Evolutionary conservation across 1,284 basidiomycete species (phyloP).

Genomic region (Ceratobasidium sp.): DNA sequence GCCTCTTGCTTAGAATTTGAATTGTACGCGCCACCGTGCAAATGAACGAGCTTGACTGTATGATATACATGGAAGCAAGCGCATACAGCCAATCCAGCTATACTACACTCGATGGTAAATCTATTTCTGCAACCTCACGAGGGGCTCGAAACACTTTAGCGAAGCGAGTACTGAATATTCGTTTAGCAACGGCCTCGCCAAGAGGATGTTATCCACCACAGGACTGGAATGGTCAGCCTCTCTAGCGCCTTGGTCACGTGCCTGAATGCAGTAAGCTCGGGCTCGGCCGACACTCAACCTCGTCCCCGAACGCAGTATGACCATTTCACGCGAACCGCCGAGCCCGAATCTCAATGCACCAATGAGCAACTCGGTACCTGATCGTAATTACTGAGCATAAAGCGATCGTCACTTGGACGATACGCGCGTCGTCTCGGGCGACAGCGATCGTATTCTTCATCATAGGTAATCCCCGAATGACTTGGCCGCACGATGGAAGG

Average conservation of each 20-base stretch:
- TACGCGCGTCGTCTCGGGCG: constrained; percentile 21
- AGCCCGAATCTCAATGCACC: not conserved
- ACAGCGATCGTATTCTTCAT: not conserved
- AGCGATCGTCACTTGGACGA: not conserved
- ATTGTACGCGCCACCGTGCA: no score
- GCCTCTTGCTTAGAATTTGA: no score
- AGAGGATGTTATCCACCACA: no score
- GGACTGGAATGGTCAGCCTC: no score
- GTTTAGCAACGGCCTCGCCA: no score
- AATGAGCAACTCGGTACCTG: not conserved
- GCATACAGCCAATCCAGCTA: no score
- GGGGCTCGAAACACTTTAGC: no score
- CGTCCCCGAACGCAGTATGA: constrained; percentile 3
- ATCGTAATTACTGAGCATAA: not conserved
- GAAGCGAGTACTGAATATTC: no score
- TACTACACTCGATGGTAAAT: no score
- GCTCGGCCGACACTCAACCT: constrained; percentile 1
- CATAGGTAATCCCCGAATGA: not conserved
- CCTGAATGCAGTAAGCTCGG: not conserved
- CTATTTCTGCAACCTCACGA: no score
- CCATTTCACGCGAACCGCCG: not conserved
- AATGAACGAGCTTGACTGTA: no score
- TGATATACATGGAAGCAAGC: no score
- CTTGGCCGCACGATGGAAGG: not conserved
- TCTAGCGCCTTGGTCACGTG: not conserved